Evolutionary conservation across 768 basidiomycete genomes (phyloP).

Genomic region (Hygrophoropsis aurantiaca): DNA sequence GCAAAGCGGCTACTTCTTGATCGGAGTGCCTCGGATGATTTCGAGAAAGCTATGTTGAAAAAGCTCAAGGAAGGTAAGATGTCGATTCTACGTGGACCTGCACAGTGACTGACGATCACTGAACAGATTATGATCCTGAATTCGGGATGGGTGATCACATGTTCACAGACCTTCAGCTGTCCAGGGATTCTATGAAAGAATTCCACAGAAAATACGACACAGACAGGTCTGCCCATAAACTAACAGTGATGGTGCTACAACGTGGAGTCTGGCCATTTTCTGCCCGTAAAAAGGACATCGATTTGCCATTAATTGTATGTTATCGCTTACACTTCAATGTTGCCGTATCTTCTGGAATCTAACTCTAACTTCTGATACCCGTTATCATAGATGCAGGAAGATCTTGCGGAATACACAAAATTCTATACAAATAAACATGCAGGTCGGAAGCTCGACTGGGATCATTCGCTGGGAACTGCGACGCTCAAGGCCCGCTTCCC

Average conservation of each 20-base stretch:
- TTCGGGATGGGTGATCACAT: slow-evolving; percentile 93
- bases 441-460: slow-evolving; percentile 78
- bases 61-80: slow-evolving; percentile 75
- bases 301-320: slow-evolving; percentile 54
- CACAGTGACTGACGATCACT: slow-evolving; percentile 3
- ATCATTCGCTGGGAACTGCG: slow-evolving; percentile 83
- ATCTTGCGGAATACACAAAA: slow-evolving; percentile 57
- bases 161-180: slow-evolving; percentile 88
- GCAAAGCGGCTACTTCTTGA: slow-evolving; percentile 87
- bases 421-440: slow-evolving; percentile 84
- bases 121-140: slow-evolving; percentile 87
- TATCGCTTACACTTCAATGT: neutral
- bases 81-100: neutral
- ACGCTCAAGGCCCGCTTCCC: slow-evolving; percentile 72
- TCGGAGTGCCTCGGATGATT: slow-evolving; percentile 82
- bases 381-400: slow-evolving; percentile 63
- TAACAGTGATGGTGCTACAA: slow-evolving; percentile 83
- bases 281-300: slow-evolving; percentile 46
- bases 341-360: neutral
- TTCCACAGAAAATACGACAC: slow-evolving; percentile 50
- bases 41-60: slow-evolving; percentile 81
- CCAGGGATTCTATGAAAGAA: slow-evolving; percentile 68
- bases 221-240: slow-evolving; percentile 42
- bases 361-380: slow-evolving; percentile 6
- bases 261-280: slow-evolving; percentile 87